Conservation (phyloP, 164 flowering plant genomes). For the Warburgia ugandensis region DNA sequence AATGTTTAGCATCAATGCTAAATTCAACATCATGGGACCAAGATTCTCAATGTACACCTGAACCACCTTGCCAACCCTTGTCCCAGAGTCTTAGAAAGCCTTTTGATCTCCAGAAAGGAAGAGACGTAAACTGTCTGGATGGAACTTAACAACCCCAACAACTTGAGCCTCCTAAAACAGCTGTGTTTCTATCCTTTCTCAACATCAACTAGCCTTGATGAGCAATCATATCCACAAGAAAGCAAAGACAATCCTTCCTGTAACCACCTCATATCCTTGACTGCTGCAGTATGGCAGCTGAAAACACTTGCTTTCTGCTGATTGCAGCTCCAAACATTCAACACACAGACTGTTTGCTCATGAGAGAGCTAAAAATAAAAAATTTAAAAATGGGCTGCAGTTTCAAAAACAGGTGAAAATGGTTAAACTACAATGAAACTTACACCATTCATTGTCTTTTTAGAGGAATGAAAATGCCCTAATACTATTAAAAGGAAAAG, state of each 20-base stretch:
- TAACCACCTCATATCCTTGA: slow-evolving; percentile 87
- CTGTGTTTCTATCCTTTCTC: slow-evolving; percentile 59
- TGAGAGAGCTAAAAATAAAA: slow-evolving; percentile 96
- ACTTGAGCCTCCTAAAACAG: slow-evolving; percentile 64
- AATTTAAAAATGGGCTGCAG: slow-evolving; percentile 72
- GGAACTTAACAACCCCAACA: slow-evolving; percentile 63
- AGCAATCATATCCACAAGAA: slow-evolving; percentile 88
- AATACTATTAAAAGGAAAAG: too few relatives aligned
- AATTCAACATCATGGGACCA: slow-evolving; percentile 79
- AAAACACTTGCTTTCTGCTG: slow-evolving; percentile 49
- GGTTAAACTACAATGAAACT: too few relatives aligned
- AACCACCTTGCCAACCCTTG: slow-evolving; percentile 47
- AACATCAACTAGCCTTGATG: slow-evolving; percentile 67
- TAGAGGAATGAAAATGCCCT: too few relatives aligned
- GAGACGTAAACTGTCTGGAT: slow-evolving; percentile 53
- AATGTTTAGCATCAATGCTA: slow-evolving; percentile 45
- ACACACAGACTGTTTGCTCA: slow-evolving; percentile 63
- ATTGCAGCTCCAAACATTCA: slow-evolving; percentile 81
- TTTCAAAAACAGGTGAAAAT: too few relatives aligned
- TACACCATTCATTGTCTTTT: too few relatives aligned
- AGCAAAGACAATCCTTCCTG: slow-evolving; percentile 56
- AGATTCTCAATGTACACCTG: slow-evolving; percentile 54
- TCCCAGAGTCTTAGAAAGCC: slow-evolving; percentile 80
- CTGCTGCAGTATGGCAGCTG: slow-evolving; percentile 59
- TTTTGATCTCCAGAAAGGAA: slow-evolving; percentile 78